Percentiles rank a stretch among this genome's conserved stretches.
These are phyloP conservation scores for Eucalyptus cloeziana DNA, from an alignment of 345 rosid species.

Conservation along the genomic window DNA sequence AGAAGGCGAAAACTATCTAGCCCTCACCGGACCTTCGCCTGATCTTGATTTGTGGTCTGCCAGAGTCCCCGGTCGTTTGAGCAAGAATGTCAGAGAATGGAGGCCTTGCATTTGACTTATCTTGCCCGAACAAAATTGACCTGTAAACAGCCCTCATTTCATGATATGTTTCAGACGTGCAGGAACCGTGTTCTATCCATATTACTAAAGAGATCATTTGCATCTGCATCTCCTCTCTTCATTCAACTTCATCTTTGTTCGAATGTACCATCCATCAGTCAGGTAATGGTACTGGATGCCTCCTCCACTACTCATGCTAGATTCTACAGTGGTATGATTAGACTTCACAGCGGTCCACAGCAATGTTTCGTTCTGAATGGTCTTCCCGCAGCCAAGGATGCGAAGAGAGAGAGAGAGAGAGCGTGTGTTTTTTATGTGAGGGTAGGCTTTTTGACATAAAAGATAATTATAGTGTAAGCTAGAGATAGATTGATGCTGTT, in stretches of 20 bases:
- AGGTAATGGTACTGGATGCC: not conserved
- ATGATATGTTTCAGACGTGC: not conserved
- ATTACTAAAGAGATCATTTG: not conserved
- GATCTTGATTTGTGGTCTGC: conserved; percentile 58
- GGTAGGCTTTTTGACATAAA: not conserved
- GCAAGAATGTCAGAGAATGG: conserved; percentile 53
- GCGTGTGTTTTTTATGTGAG: not conserved
- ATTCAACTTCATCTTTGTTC: not conserved
- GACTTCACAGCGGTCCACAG: not conserved
- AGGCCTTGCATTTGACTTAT: conserved; percentile 15
- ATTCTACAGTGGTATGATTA: not conserved
- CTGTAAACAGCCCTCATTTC: not conserved
- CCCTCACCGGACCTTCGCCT: conserved; percentile 60
- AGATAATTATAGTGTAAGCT: not conserved
- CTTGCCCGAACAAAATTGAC: not conserved
- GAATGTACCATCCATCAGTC: not conserved
- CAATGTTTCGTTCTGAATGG: not conserved
- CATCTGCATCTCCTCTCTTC: not conserved
- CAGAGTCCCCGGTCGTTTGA: conserved; percentile 33
- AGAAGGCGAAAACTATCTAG: conserved; percentile 50
- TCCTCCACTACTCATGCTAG: not conserved
- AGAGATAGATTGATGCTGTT: not conserved
- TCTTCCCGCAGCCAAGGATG: not conserved
- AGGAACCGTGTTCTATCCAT: not conserved
- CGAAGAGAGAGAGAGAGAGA: not conserved